These are phyloP conservation scores for Lasiosphaeris hirsuta DNA, from an alignment of 495 filamentous ascomycete genomes.

Conservation along the genomic window DNA sequence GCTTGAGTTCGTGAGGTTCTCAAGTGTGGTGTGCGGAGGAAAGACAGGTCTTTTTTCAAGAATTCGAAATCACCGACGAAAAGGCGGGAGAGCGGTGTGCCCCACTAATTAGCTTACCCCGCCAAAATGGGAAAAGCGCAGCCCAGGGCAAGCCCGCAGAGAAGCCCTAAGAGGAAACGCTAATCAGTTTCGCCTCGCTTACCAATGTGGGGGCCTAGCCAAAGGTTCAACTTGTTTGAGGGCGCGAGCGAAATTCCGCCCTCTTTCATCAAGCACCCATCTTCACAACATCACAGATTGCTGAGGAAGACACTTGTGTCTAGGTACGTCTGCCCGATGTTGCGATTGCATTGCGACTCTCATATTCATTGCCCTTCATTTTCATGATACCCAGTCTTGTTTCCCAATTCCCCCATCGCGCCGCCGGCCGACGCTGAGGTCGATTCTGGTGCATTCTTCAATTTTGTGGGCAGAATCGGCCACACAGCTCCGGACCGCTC, in stretches of 20 bases:
- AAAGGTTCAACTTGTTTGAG: constrained; percentile 28
- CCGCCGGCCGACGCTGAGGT: constrained; percentile 2
- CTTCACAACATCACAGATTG: constrained; percentile 47
- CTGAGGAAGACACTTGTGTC: constrained; percentile 55
- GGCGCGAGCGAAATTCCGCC: constrained; percentile 23
- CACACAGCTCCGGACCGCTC: neutral
- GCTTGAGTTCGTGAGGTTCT: constrained; percentile 38
- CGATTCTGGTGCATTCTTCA: neutral
- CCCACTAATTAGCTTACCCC: constrained; percentile 16
- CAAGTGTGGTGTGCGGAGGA: constrained; percentile 30
- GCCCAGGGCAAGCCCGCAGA: constrained; percentile 24
- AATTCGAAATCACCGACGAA: constrained; percentile 27
- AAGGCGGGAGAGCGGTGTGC: constrained; percentile 19
- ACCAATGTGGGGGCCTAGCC: constrained; percentile 23
- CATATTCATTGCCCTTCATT: constrained; percentile 10
- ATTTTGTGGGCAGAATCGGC: constrained; percentile 7
- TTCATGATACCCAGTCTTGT: constrained; percentile 32
- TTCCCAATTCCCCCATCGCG: neutral
- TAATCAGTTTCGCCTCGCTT: constrained; percentile 30
- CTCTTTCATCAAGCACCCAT: constrained; percentile 29
- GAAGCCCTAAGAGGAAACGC: constrained; percentile 26
- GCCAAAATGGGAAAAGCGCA: constrained; percentile 6
- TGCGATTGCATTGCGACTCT: constrained; percentile 25
- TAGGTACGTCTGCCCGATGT: constrained; percentile 50
- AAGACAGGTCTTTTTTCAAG: constrained; percentile 21